Base-by-base conservation (phyloP, 192 early-diverging fungal genomes). In the Dissophora ornata region DNA sequence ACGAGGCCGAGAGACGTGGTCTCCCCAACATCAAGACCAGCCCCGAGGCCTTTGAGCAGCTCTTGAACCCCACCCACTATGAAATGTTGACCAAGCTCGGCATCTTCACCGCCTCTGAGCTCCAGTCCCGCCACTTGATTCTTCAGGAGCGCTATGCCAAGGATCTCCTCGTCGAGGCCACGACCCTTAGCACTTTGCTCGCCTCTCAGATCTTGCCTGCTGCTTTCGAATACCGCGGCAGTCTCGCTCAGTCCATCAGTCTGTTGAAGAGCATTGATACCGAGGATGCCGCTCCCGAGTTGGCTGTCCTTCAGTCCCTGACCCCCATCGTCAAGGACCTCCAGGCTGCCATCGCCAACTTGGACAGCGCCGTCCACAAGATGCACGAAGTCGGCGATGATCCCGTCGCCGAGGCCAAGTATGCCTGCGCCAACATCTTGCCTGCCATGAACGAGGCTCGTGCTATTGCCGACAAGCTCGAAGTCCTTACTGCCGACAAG, bases 101-200 rank as follows among this genome's bases (percentile, higher is more conserved):
- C 65, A 92, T 99, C 81, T 93, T 99, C 81, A 90, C 92, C 57
- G 82, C 87, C 55, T 68, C 85, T 45, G 97, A 99, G 85, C 85
- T 99, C 57, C 82, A 90, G 67, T 96, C 96, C 50, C 92, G 97
- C 62, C 95, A 91, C 89, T 90, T 98, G 87, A 97, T 99, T 82
- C 84, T 99, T 53, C 86, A 91, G 82, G 96, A 99, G 87, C 96
- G 95, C 82, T 99, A 98, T 79, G 85, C 90, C 83, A 99, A 99
- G 91, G 96, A 99, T 83, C 77, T 98, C 36, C 63, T 92, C 26
- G 95, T 99, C 64, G 97, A 99, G 85, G 92, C 90, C 59, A 88
- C 89, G 79, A 97, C 97, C 29, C 85, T 99, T 61, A 79, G 88
- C 58, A 84, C 85, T 78, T 89, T 99, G 84, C 63, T 96, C 45